A percentile compares a stretch with the other conserved stretches of the same genome.
These are phyloP conservation scores for Clavispora fructus DNA, from an alignment of 805 yeast genomes.

Conservation along the genomic window DNA sequence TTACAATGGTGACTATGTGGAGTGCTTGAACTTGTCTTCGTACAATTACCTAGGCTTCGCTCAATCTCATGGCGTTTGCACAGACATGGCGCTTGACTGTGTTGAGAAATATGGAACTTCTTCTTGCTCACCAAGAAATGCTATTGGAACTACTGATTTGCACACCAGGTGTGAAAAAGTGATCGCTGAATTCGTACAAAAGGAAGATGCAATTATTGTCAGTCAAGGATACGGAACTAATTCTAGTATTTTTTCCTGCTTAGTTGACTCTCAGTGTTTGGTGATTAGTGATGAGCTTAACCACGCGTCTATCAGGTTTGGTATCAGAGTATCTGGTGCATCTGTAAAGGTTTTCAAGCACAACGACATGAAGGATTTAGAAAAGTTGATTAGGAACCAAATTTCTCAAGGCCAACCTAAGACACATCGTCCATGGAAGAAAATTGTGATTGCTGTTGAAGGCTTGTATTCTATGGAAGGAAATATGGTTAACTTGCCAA, in stretches of 20 bases:
- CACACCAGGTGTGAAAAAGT: constrained; percentile 70
- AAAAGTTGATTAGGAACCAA: constrained; percentile 70
- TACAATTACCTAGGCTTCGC: constrained; percentile 97
- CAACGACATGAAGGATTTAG: constrained; percentile 80
- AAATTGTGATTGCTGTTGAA: constrained; percentile 79
- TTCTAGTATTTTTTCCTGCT: constrained; percentile 76
- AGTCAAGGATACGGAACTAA: constrained; percentile 97
- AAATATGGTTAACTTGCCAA: constrained; percentile 77
- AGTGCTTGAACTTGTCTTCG: constrained; percentile 80
- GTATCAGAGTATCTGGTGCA: constrained; percentile 89
- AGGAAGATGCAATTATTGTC: constrained; percentile 79
- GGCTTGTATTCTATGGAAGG: constrained; percentile 95
- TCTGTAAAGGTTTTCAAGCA: constrained; percentile 88
- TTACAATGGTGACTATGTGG: constrained; percentile 69
- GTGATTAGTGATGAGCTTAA: constrained; percentile 92
- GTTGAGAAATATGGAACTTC: constrained; percentile 72
- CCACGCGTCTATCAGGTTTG: constrained; percentile 94
- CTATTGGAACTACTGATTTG: constrained; percentile 70
- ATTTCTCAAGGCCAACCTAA: constrained; percentile 94
- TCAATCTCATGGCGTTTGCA: constrained; percentile 88
- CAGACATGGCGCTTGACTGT: constrained; percentile 63
- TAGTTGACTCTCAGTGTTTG: constrained; percentile 82
- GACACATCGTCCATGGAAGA: constrained; percentile 94
- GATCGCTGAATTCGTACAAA: constrained; percentile 83
- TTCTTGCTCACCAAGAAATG: constrained; percentile 70